These are phyloP conservation scores for Pleurotus djamor DNA, from an alignment of 768 basidiomycete species.

Conservation along the genomic window DNA sequence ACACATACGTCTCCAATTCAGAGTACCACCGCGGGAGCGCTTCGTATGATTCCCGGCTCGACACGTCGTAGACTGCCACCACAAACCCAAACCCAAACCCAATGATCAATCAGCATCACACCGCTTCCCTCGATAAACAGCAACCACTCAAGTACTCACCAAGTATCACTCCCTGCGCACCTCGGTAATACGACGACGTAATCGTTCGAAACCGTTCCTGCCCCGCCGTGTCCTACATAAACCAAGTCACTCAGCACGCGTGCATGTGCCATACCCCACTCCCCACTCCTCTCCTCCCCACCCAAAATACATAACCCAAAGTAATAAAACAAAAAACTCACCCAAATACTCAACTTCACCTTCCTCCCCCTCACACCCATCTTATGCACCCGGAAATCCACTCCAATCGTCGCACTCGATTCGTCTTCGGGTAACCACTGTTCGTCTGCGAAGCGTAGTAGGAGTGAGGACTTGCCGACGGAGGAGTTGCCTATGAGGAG, in stretches of 20 bases:
- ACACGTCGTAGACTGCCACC: slow-evolving; percentile 85
- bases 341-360: slow-evolving; percentile 97
- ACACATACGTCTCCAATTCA: slow-evolving; percentile 93
- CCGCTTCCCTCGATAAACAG: too few relatives aligned
- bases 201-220: slow-evolving; percentile 97
- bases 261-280: too few relatives aligned
- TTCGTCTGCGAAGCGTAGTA: slow-evolving; percentile 95
- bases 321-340: slow-evolving; percentile 31
- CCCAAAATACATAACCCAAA: not conserved
- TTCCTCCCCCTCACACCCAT: slow-evolving; percentile 82
- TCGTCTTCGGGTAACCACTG: slow-evolving; percentile 94
- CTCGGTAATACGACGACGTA: slow-evolving; percentile 93
- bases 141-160: slow-evolving; percentile 32
- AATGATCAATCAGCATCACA: too few relatives aligned
- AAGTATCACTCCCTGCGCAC: slow-evolving; percentile 80
- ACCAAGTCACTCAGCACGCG: too few relatives aligned
- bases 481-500: slow-evolving; percentile 86
- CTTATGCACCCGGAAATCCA: slow-evolving; percentile 86
- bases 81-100: too few relatives aligned
- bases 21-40: slow-evolving; percentile 91
- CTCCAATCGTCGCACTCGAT: slow-evolving; percentile 80
- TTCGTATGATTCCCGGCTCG: slow-evolving; percentile 90
- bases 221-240: slow-evolving; percentile 95
- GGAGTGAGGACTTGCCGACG: slow-evolving; percentile 89
- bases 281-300: too few relatives aligned